phyloP scores from a whole-genome alignment of 352 stramenopile species.

The Globisporangium okanoganense region DNA sequence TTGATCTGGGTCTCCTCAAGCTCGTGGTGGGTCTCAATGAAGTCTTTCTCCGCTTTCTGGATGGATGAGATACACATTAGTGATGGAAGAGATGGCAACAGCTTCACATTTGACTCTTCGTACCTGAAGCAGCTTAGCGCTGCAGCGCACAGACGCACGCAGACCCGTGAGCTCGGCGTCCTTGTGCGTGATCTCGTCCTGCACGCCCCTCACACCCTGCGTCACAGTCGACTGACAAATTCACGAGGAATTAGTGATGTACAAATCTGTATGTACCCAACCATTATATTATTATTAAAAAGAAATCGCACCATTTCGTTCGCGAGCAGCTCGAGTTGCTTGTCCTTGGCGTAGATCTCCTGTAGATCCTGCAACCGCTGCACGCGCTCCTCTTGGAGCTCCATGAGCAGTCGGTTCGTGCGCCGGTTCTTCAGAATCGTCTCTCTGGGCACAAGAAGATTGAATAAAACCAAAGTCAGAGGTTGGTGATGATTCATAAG shows the following conservation, averaged over 20 bases:
- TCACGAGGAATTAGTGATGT: not conserved
- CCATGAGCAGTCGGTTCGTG: conserved; percentile 63
- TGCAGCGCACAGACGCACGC: conserved; percentile 57
- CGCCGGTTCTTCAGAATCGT: conserved; percentile 66
- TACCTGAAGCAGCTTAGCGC: conserved; percentile 70
- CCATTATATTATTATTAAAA: too few relatives aligned
- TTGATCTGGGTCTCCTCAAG: conserved; percentile 66
- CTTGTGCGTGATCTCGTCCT: conserved; percentile 66
- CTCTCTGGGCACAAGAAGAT: conserved; percentile 28
- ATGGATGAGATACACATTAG: too few relatives aligned
- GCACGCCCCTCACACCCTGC: conserved; percentile 35
- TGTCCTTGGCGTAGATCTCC: conserved; percentile 81
- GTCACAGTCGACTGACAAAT: conserved; percentile 34
- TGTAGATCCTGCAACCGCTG: conserved; percentile 74
- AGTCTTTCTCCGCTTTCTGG: conserved; percentile 79
- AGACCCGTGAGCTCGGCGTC: conserved; percentile 63
- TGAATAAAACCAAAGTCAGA: not conserved
- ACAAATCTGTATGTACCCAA: too few relatives aligned
- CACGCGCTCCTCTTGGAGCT: conserved; percentile 72
- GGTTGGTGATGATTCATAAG: not conserved
- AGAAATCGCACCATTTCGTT: conserved; percentile 42
- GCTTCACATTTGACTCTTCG: too few relatives aligned
- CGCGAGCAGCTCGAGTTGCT: conserved; percentile 53
- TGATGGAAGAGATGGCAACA: not conserved
- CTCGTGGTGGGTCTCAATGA: conserved; percentile 55